Conservation (phyloP, 306 rosid species). For the Trichosanthes cucumerina region DNA sequence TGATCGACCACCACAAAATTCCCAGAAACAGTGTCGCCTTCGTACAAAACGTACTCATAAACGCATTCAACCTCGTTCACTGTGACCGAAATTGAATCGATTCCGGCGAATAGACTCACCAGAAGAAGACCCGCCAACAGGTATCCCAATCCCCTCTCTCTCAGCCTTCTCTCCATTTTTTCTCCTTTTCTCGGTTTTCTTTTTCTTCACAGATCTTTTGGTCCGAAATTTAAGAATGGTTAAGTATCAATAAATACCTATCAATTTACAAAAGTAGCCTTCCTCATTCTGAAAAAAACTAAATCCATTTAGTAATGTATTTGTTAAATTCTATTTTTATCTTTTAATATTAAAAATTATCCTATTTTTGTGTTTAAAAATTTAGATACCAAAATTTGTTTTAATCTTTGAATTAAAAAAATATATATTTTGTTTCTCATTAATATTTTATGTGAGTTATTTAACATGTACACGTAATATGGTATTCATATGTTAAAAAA, state of each 20-base stretch:
- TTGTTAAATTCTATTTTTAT: neutral
- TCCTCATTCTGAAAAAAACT: neutral
- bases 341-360: neutral
- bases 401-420: no score
- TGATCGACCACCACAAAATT: conserved; percentile 93
- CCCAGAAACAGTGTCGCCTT: conserved; percentile 72
- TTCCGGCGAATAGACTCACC: conserved; percentile 34
- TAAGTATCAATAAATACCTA: neutral
- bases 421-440: no score
- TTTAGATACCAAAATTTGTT: no score
- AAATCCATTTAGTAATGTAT: neutral
- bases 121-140: conserved; percentile 33
- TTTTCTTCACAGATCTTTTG: neutral
- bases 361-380: neutral
- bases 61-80: conserved; percentile 83
- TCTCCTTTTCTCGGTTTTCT: neutral
- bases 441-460: no score
- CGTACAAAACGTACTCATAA: conserved; percentile 80
- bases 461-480: no score
- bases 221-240: neutral
- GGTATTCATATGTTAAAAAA: no score
- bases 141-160: conserved; percentile 20
- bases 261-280: neutral
- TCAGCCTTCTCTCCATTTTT: conserved; percentile 30
- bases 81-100: conserved; percentile 65